phyloP scores from a whole-genome alignment of 805 yeast genomes.

The Suhomyces faveliae region DNA sequence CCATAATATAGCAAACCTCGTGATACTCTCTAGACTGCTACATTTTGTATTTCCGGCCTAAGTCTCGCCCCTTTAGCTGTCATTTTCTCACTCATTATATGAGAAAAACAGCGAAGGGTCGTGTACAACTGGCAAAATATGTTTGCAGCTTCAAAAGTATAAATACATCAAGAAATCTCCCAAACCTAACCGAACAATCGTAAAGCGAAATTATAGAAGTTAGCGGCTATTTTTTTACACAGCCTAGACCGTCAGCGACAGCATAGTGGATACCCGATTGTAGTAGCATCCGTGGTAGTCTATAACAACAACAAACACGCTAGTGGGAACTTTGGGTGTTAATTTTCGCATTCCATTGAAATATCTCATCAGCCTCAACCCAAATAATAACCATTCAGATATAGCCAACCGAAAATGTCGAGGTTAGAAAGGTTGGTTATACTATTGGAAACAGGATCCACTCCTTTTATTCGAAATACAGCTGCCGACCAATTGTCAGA shows the following conservation, averaged over 20 bases:
- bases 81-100: not conserved
- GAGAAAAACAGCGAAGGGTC: conserved; percentile 4
- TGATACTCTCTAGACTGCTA: not conserved
- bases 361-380: not conserved
- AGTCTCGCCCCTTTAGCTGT: conserved; percentile 1
- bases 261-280: not conserved
- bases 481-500: conserved; percentile 98
- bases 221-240: not conserved
- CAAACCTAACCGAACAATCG: conserved; percentile 8
- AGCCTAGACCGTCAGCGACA: not conserved
- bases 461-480: conserved; percentile 87
- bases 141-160: conserved; percentile 14
- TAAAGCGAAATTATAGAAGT: not conserved
- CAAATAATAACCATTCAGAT: not conserved
- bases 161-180: conserved; percentile 18
- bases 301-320: not conserved
- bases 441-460: conserved; percentile 87
- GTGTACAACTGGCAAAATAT: not conserved
- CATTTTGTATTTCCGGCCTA: not conserved
- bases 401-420: conserved; percentile 28
- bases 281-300: not conserved
- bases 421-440: conserved; percentile 58
- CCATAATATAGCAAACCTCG: not conserved
- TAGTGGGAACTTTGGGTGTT: not conserved
- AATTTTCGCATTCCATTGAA: not conserved